Conservation (phyloP, 2,329 filamentous ascomycete genomes). For the Paraphoma sp. region DNA sequence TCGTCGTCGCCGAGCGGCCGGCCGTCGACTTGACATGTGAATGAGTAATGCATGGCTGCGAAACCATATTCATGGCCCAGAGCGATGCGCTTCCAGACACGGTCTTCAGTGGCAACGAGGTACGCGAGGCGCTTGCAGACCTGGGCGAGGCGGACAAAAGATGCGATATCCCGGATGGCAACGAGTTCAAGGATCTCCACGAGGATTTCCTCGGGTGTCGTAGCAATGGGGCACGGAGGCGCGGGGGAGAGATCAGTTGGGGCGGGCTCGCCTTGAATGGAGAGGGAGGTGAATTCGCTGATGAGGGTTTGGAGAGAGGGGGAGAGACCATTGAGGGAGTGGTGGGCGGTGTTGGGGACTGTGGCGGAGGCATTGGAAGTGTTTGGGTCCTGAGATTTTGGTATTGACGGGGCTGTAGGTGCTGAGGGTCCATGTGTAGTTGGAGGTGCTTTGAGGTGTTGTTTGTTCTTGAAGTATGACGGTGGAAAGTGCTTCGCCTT, state of each 20-base stretch:
- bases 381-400: slow-evolving; percentile 51
- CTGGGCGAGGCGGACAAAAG: slow-evolving; percentile 75
- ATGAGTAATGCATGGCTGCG: slow-evolving; percentile 81
- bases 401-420: slow-evolving; percentile 41
- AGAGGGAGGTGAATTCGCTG: slow-evolving; percentile 72
- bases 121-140: slow-evolving; percentile 90
- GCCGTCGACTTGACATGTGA: slow-evolving; percentile 67
- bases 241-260: slow-evolving; percentile 73
- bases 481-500: slow-evolving; percentile 89
- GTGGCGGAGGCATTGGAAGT: slow-evolving; percentile 59
- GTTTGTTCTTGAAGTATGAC: slow-evolving; percentile 54
- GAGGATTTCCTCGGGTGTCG: slow-evolving; percentile 83
- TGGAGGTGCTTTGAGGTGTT: slow-evolving; percentile 2
- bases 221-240: slow-evolving; percentile 81
- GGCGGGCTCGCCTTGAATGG: slow-evolving; percentile 72
- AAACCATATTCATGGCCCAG: slow-evolving; percentile 78
- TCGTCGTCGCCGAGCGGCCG: slow-evolving; percentile 47
- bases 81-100: slow-evolving; percentile 82
- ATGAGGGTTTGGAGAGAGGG: slow-evolving; percentile 73
- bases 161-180: slow-evolving; percentile 75
- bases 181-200: slow-evolving; percentile 77
- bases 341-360: slow-evolving; percentile 62
- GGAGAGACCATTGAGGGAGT: slow-evolving; percentile 62
- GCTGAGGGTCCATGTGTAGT: slow-evolving; percentile 7
- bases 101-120: slow-evolving; percentile 81